These are phyloP conservation scores for Phylloporus rhodoxanthus DNA, from an alignment of 768 basidiomycete species.

Conservation along the genomic window DNA sequence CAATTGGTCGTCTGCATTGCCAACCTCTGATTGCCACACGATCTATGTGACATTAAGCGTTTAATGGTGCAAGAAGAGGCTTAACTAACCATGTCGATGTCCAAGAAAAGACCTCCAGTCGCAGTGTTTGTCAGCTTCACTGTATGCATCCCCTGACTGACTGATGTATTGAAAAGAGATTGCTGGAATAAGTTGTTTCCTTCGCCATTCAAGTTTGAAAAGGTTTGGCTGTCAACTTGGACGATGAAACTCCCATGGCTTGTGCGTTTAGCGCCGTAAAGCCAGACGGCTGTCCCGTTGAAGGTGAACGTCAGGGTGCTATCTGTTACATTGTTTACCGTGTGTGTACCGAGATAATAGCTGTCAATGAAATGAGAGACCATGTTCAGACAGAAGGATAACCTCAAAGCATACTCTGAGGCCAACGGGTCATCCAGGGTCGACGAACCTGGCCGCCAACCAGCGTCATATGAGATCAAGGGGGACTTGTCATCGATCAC, in stretches of 20 bases:
- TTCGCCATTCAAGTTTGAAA: conserved; percentile 27
- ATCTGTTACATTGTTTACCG: conserved; percentile 29
- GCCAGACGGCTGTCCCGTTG: conserved; percentile 44
- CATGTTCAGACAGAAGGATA: not conserved
- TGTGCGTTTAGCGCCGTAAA: conserved; percentile 45
- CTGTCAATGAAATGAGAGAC: conserved; percentile 14
- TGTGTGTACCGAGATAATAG: conserved; percentile 38
- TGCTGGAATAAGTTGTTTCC: conserved; percentile 34
- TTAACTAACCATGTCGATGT: conserved; percentile 40
- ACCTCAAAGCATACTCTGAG: conserved; percentile 10
- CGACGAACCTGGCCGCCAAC: conserved; percentile 20
- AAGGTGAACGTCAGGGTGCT: conserved; percentile 39
- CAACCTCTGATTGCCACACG: conserved; percentile 28
- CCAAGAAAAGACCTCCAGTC: conserved; percentile 32
- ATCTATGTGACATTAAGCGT: conserved; percentile 12
- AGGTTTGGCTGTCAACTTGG: conserved; percentile 34
- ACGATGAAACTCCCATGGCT: conserved; percentile 45
- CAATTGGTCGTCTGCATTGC: conserved; percentile 11
- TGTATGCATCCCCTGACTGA: conserved; percentile 34
- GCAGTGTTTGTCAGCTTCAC: conserved; percentile 32
- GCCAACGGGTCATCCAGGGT: conserved; percentile 10
- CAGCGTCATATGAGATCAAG: conserved; percentile 23
- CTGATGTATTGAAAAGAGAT: conserved; percentile 33
- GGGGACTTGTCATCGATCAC: conserved; percentile 32
- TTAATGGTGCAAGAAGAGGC: not conserved